These are phyloP conservation scores for Acacia concinna DNA, from an alignment of 331 rosid species.

Conservation along the genomic window DNA sequence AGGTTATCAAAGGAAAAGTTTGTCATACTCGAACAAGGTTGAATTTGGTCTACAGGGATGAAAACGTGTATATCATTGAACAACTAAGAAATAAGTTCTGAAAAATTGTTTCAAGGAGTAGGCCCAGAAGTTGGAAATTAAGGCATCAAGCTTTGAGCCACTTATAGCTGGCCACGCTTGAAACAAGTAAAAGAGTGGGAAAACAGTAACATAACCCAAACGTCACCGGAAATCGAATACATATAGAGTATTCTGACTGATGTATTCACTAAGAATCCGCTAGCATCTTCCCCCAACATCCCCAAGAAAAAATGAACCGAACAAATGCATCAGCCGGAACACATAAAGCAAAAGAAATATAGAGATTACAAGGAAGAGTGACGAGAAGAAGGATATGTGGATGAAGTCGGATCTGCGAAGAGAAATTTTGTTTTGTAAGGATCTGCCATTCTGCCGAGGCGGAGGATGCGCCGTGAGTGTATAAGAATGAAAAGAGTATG, in stretches of 20 bases:
- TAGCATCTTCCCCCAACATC: not conserved
- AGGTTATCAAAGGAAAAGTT: not conserved
- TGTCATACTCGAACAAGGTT: not conserved
- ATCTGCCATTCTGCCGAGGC: conserved; percentile 61
- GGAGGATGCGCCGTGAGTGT: conserved; percentile 31
- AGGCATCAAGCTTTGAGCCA: not conserved
- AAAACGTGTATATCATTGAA: not conserved
- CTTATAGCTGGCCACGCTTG: not conserved
- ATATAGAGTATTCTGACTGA: not conserved
- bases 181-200: not conserved
- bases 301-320: not conserved
- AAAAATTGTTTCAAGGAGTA: not conserved
- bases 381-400: conserved; percentile 72
- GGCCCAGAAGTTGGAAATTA: not conserved
- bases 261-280: not conserved
- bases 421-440: conserved; percentile 77
- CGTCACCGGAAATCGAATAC: not conserved
- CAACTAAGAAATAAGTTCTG: not conserved
- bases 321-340: not conserved
- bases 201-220: not conserved
- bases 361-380: conserved; percentile 67
- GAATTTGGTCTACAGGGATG: not conserved
- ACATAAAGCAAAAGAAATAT: not conserved
- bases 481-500: not conserved
- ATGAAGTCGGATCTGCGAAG: conserved; percentile 84